Evolutionary conservation across 352 stramenopile genomes (phyloP).

Genomic region (Poterioochromonas sp.): DNA sequence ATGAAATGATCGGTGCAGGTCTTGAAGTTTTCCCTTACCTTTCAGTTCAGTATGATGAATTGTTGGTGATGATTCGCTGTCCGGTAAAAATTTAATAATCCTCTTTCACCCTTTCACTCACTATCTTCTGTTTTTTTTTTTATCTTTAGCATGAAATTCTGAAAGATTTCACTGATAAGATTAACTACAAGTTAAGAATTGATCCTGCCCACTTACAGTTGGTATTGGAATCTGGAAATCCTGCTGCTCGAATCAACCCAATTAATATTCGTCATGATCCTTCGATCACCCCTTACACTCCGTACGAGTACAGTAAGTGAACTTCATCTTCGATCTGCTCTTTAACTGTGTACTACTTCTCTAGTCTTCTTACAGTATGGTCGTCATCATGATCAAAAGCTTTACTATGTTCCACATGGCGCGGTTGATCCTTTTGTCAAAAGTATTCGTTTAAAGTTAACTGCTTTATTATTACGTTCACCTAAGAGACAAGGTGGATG

Average conservation of each 20-base stretch:
- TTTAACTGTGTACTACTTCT: background rate
- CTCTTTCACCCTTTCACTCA: background rate
- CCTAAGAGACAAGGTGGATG: background rate
- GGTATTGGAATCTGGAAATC: background rate
- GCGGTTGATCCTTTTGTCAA: background rate
- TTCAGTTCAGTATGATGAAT: background rate
- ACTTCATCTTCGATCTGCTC: background rate
- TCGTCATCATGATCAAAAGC: background rate
- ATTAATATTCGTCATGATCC: constrained; percentile 3
- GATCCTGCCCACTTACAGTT: background rate
- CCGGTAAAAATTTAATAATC: background rate
- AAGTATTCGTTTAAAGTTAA: constrained; percentile 26
- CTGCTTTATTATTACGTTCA: background rate
- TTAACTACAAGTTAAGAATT: background rate
- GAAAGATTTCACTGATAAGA: background rate
- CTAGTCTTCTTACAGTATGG: constrained; percentile 10
- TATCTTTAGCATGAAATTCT: background rate
- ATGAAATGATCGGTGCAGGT: background rate
- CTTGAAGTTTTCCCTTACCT: constrained; percentile 11
- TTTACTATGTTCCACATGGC: background rate
- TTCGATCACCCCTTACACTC: background rate
- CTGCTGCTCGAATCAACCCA: background rate
- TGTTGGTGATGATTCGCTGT: background rate
- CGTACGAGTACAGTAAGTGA: constrained; percentile 11
- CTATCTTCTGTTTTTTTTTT: background rate